Evolutionary conservation across 2,329 filamentous ascomycete species (phyloP).

Genomic region (Diaporthe australafricana): DNA sequence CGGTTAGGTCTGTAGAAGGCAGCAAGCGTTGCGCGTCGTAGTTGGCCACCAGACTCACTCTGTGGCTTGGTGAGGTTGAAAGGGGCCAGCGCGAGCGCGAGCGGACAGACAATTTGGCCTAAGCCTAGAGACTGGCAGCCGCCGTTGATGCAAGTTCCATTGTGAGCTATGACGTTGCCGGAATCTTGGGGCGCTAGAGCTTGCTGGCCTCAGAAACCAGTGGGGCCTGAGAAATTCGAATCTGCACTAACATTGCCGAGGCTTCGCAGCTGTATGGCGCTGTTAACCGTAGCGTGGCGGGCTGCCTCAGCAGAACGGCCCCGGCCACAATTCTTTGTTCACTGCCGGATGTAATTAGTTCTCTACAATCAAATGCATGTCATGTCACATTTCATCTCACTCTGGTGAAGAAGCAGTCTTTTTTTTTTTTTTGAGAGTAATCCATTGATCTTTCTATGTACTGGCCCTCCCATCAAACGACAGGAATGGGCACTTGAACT

Average conservation of each 20-base stretch:
- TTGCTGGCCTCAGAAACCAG: conserved; percentile 18
- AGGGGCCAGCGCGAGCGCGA: neutral
- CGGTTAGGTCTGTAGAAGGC: neutral
- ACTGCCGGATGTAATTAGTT: neutral
- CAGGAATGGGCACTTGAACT: neutral
- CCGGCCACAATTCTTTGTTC: neutral
- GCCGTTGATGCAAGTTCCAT: conserved; percentile 1
- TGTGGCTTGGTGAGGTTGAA: neutral
- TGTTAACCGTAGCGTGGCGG: neutral
- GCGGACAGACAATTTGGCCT: neutral
- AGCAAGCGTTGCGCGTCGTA: conserved; percentile 17
- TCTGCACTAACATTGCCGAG: neutral
- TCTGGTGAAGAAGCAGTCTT: neutral
- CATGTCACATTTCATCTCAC: neutral
- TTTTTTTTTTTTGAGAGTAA: neutral
- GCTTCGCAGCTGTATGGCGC: rapidly evolving
- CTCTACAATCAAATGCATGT: neutral
- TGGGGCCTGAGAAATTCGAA: neutral
- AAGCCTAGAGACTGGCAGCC: neutral
- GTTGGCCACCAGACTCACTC: conserved; percentile 6
- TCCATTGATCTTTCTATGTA: conserved; percentile 31
- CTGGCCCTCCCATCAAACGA: conserved; percentile 6
- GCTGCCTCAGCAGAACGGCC: neutral
- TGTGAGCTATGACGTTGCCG: conserved; percentile 26
- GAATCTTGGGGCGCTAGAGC: neutral